phyloP scores from a whole-genome alignment of 208 protist genomes.

The Trypanosoma theileri region DNA sequence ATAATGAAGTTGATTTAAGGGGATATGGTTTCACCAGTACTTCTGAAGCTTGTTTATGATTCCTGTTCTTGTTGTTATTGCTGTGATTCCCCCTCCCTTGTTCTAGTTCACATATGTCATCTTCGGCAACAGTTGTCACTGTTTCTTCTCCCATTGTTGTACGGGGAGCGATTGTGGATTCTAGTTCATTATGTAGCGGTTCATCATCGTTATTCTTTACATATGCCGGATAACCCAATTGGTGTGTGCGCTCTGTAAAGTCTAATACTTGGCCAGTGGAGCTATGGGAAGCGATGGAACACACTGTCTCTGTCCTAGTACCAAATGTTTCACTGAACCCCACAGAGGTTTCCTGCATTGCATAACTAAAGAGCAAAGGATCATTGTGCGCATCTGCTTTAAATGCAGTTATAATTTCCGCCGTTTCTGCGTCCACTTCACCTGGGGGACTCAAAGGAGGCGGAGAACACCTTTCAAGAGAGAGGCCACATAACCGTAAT shows the following conservation, averaged over 20 bases:
- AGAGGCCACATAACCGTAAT: not conserved
- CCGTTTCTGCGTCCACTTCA: not conserved
- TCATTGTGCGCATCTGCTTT: not conserved
- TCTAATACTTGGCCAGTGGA: not conserved
- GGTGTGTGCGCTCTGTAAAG: not conserved
- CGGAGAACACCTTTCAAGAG: not conserved
- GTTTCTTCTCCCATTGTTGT: not conserved
- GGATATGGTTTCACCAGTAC: not conserved
- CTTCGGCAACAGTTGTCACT: not conserved
- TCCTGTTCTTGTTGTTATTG: not conserved
- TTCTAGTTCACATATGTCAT: no score
- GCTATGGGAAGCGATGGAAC: not conserved
- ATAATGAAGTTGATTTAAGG: not conserved
- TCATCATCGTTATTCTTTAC: no score
- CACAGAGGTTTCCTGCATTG: not conserved
- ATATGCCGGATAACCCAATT: not conserved
- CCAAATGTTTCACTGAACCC: slow-evolving; percentile 10
- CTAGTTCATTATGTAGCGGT: no score
- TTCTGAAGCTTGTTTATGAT: not conserved
- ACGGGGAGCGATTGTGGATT: not conserved
- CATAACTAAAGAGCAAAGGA: not conserved
- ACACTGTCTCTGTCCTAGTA: slow-evolving; percentile 1
- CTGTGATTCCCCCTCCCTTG: not conserved
- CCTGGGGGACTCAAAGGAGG: not conserved
- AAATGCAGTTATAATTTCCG: slow-evolving; percentile 6